Base-by-base conservation (phyloP, 208 protist genomes). In the Crithidia acanthocephali region DNA sequence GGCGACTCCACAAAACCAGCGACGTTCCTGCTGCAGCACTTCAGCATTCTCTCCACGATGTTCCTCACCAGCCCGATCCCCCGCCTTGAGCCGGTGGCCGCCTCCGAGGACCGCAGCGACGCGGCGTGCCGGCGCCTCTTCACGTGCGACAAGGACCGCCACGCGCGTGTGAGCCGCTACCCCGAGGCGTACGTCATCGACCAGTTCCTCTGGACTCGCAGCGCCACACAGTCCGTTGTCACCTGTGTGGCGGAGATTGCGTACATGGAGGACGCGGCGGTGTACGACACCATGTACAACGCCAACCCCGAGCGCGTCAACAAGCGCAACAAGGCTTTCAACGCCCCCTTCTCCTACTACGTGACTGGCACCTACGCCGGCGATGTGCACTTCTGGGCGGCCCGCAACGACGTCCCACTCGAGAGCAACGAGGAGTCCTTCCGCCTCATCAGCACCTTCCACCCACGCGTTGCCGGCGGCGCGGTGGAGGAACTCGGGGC, bases 141-240 rank as follows among this genome's bases (percentile, higher is more conserved):
- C 62, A 93, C 87, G 9, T 92, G 84, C 68, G 92, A 96, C 70
- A 93, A 89, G 73, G 92, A 96, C 65, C 45, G 82, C 48, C 92
- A 94, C 76, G 77, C 68, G 3, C 87, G 92, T 16, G 88, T 96
- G 23, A 95, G 89, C 68, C 69, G 78, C 65, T 96, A 85, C 74
- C 88, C 92, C 7, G 86, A 93, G 42, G 79, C 90, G 10, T 92
- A 91, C 81, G 47, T 76, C 25, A 85, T 96, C 28, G 89, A 94
- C 66, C 89, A 95, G 70, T 96, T 87, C 72, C 74, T 96, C 25
- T 96, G 89, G 88, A 81, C 77, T 15, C 68, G 80, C 45, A 45
- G 35, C 45, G 56, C 68, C 13, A 18, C 53, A 23, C 86, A 88
- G 59, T 84, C 88, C 15, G 71, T 80, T 22, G 83, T 92, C 48